A percentile compares a stretch with the other conserved stretches of the same genome.
These are phyloP conservation scores for Exutisphaerella laricina DNA, from an alignment of 2,329 filamentous ascomycete genomes.

Conservation along the genomic window DNA sequence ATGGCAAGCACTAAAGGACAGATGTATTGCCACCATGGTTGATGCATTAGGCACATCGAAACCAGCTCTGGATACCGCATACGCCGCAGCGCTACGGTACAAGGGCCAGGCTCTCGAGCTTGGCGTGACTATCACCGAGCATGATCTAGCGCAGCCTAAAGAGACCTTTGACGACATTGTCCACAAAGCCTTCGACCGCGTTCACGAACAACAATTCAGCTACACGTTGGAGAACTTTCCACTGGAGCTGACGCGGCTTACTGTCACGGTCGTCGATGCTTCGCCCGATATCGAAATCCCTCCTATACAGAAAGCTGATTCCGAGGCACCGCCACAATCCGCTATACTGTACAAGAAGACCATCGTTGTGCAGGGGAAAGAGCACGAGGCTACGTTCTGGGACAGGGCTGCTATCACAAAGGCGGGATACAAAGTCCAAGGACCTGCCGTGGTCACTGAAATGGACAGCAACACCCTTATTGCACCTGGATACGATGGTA, in stretches of 20 bases:
- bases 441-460: slow-evolving; percentile 23
- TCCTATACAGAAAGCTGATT: slow-evolving; percentile 16
- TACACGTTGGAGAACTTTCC: slow-evolving; percentile 27
- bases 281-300: slow-evolving; percentile 25
- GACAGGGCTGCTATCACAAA: slow-evolving; percentile 20
- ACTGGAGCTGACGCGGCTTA: slow-evolving; percentile 23
- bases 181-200: slow-evolving; percentile 21
- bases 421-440: slow-evolving; percentile 22
- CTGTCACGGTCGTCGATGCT: slow-evolving; percentile 22
- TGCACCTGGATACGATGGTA: slow-evolving; percentile 22
- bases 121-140: slow-evolving; percentile 17
- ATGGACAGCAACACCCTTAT: slow-evolving; percentile 28
- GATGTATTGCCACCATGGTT: slow-evolving; percentile 22
- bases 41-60: slow-evolving; percentile 19
- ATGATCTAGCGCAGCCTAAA: slow-evolving; percentile 21
- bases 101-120: slow-evolving; percentile 26
- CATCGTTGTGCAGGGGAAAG: slow-evolving; percentile 23
- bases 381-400: slow-evolving; percentile 24
- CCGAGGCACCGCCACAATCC: slow-evolving; percentile 18
- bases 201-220: slow-evolving; percentile 26
- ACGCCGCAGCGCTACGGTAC: slow-evolving; percentile 24
- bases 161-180: slow-evolving; percentile 22
- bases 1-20: slow-evolving; percentile 16
- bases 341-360: slow-evolving; percentile 23
- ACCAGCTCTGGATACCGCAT: slow-evolving; percentile 15